These are phyloP conservation scores for Gloeopeniophorella convolvens DNA, from an alignment of 768 basidiomycete species.

Conservation along the genomic window DNA sequence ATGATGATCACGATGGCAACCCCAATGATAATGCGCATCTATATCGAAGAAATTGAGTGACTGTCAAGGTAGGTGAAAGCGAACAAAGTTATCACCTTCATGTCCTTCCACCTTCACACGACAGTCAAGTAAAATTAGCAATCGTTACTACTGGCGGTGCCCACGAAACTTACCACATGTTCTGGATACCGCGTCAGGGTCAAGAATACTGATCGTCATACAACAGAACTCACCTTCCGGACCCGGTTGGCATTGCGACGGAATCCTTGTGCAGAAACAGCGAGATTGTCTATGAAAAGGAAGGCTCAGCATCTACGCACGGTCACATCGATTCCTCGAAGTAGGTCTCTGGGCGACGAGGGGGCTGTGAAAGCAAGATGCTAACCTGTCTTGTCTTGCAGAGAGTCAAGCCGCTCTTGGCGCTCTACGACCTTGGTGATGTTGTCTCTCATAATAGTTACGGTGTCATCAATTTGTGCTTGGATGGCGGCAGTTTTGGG, in stretches of 20 bases:
- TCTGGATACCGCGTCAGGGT: slow-evolving; percentile 38
- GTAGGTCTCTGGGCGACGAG: neutral
- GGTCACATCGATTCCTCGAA: neutral
- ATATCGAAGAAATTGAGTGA: neutral
- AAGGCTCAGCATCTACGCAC: neutral
- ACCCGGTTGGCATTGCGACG: slow-evolving; percentile 95
- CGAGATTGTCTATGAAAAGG: slow-evolving; percentile 70
- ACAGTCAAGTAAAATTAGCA: neutral
- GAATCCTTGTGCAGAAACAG: slow-evolving; percentile 98
- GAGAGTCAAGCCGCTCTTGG: slow-evolving; percentile 86
- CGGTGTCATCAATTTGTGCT: slow-evolving; percentile 95
- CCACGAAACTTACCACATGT: slow-evolving; percentile 80
- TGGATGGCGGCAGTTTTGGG: slow-evolving; percentile 93
- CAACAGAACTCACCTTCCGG: slow-evolving; percentile 66
- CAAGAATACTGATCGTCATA: neutral
- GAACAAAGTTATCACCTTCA: slow-evolving; percentile 58
- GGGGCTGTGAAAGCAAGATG: too few relatives aligned
- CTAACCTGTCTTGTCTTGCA: slow-evolving; percentile 98
- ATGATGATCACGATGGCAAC: slow-evolving; percentile 85
- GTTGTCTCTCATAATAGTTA: slow-evolving; percentile 97
- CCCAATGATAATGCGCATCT: slow-evolving; percentile 98
- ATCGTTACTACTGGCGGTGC: too few relatives aligned
- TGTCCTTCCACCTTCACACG: slow-evolving; percentile 86
- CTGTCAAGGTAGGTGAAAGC: slow-evolving; percentile 13
- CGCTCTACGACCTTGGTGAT: slow-evolving; percentile 94